Evolutionary conservation across 371 early-diverging fungal genomes (phyloP), one percentile per base, ranked within the genome.

Genomic region (Sporodiniella umbellata): DNA sequence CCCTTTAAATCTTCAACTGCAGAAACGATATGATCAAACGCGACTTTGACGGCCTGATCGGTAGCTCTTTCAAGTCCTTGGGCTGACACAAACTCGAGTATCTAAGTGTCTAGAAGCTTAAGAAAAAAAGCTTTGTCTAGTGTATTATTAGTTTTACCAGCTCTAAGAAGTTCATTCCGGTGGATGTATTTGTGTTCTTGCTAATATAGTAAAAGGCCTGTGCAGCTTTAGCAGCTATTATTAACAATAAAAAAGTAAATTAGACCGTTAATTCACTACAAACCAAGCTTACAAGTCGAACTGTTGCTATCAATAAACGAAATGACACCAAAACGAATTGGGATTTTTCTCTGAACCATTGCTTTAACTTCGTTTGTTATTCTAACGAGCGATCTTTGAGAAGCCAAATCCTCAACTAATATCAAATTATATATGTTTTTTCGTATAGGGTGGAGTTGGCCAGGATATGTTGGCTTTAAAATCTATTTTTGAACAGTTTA

Each of bases 261-360:
- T 10, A 10, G 8, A 21, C 15, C 19, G 1, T 51, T 19, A 14
- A 17, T 10, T 24, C 23, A 10, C 4, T 7, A 28, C 10, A 28
- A 28, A 28, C 7, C 15, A 48, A 1, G 23, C 46, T 39, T 44
- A 70, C 75, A 65, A 19, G 54, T 38, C 47, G 42, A 42, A 35
- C 60, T 48, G 3, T 78, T 56, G 8, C 62, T 60, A 30, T 66
- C 68, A 4, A 87, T 43, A 0, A 89, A 52, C 0, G 93, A 89
- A 15, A 88, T 68, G 8, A 94, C 8, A 7, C 94, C 95, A 61
- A 95, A 88, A 15, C 93, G 81, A 49, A 96, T 64, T 8, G 95
- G 95, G 18, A 92, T 62, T 6, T 78, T 62, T 11, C 80, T 70
- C 51, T 85, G 79, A 12, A 95, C 64, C 57, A 79, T 81, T 24